Conservation (phyloP, 371 early-diverging fungal genomes). For the Cokeromyces recurvatus region DNA sequence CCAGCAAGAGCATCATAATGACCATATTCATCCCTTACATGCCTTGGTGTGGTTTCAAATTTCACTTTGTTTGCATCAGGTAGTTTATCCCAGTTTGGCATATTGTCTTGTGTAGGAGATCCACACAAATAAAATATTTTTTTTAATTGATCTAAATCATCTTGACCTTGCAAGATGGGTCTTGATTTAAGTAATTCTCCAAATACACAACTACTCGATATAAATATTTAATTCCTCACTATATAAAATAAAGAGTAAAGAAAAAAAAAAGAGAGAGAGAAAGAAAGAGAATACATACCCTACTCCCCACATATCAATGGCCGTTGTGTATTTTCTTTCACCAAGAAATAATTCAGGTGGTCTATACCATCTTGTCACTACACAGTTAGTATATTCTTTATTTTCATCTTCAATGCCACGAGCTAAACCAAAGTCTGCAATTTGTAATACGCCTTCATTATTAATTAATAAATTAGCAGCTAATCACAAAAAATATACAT, state of each 20-base stretch:
- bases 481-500: conserved; percentile 22
- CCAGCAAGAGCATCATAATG: conserved; percentile 51
- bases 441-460: conserved; percentile 86
- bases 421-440: conserved; percentile 99
- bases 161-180: conserved; percentile 76
- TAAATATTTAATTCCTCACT: not conserved
- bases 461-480: conserved; percentile 90
- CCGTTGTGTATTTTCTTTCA: conserved; percentile 73
- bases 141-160: conserved; percentile 81
- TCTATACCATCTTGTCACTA: conserved; percentile 98
- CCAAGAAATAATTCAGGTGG: conserved; percentile 96
- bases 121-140: conserved; percentile 81
- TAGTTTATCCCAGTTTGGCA: conserved; percentile 68
- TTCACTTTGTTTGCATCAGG: conserved; percentile 54
- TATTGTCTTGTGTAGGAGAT: conserved; percentile 66
- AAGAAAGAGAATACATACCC: too few relatives aligned
- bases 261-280: not conserved
- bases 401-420: conserved; percentile 60
- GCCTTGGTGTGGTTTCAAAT: conserved; percentile 41
- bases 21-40: conserved; percentile 53
- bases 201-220: conserved; percentile 76
- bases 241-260: too few relatives aligned
- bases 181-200: conserved; percentile 78
- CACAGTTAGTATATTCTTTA: conserved; percentile 80
- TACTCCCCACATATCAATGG: conserved; percentile 98